Percentiles rank a stretch among this genome's conserved stretches.
phyloP scores from a whole-genome alignment of 2,329 filamentous ascomycete species.

The Fusarium sp. region DNA sequence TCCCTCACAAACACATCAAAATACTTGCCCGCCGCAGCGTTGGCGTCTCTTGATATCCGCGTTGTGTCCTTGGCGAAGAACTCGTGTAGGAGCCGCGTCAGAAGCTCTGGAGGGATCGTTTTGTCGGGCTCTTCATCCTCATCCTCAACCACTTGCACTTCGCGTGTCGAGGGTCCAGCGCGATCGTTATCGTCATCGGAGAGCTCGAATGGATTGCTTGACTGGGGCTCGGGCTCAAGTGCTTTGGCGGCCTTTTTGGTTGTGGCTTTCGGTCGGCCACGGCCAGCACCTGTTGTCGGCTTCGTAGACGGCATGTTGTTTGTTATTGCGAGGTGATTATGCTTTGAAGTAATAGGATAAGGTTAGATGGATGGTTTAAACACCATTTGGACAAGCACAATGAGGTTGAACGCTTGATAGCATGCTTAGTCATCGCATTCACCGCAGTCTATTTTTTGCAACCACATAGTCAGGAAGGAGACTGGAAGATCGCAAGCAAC shows the following conservation, averaged over 20 bases:
- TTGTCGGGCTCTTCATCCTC: slow-evolving; percentile 56
- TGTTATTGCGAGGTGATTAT: neutral
- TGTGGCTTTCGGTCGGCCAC: slow-evolving; percentile 53
- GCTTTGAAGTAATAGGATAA: neutral
- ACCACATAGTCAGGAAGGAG: neutral
- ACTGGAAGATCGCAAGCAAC: neutral
- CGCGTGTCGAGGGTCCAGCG: slow-evolving; percentile 35
- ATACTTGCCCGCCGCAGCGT: slow-evolving; percentile 83
- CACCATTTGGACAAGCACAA: neutral
- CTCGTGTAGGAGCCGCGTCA: slow-evolving; percentile 82
- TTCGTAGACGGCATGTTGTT: slow-evolving; percentile 59
- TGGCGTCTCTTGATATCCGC: slow-evolving; percentile 81
- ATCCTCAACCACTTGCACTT: slow-evolving; percentile 43
- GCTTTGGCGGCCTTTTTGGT: slow-evolving; percentile 43
- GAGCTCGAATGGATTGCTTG: slow-evolving; percentile 54
- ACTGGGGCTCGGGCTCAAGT: slow-evolving; percentile 45
- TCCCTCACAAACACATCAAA: slow-evolving; percentile 92
- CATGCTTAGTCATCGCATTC: slow-evolving; percentile 29
- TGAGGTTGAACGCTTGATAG: neutral
- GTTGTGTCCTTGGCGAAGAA: slow-evolving; percentile 80
- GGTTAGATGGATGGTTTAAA: too few relatives aligned
- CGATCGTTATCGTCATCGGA: slow-evolving; percentile 49
- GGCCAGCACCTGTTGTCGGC: slow-evolving; percentile 51
- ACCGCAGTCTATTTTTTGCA: neutral
- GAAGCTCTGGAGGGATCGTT: slow-evolving; percentile 77